Base-by-base conservation (phyloP, 306 rosid species). In the Luffa acutangula region DNA sequence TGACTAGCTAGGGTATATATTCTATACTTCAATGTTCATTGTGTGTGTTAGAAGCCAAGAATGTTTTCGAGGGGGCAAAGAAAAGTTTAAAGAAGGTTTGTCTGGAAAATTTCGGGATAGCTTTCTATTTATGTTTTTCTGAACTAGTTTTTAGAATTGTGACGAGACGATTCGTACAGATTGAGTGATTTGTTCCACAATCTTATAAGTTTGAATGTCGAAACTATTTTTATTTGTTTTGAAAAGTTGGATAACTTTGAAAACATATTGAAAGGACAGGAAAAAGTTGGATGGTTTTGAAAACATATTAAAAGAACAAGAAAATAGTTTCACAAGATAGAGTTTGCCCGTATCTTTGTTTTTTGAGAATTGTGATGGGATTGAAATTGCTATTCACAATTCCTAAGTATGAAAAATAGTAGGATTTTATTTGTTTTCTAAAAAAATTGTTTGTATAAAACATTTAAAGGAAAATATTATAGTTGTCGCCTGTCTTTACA, bases 11-110 rank as follows among this genome's bases (percentile, higher is more conserved):
- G 7, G 60, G 78, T 49, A 73, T 73, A 73, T 73, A 73, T 73
- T 73, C 78, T 49, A 6, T 49, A 6, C 31, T 73, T 15, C 60
- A 14, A 73, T 7, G 15, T 49, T 33, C 60, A 31, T 14, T 73
- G 57, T 73, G 78, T 73, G 78, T 73, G 7, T 48, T 73, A 73
- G 78, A 73, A 73, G 78, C 78, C 60, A 49, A 73, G 60, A 73
- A 73, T 73, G 78, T 73, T 45, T 45, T 69, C 18, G 72, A 36
- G 72, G 21, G 71, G 72, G 4, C 36, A 43, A 13, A 25, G 9
- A 25, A 72, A 72, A 13, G 42, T 48, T 42, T 1, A 9, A 42
- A 42, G 6, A 34, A 34, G 71, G 8, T 7, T 34, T 42, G 73
- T 67, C 51, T 18, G 0, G 3, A 21, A 70, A 5, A 2, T 45